phyloP scores from a whole-genome alignment of 192 early-diverging fungal genomes.

The Linnemannia schmuckeri region DNA sequence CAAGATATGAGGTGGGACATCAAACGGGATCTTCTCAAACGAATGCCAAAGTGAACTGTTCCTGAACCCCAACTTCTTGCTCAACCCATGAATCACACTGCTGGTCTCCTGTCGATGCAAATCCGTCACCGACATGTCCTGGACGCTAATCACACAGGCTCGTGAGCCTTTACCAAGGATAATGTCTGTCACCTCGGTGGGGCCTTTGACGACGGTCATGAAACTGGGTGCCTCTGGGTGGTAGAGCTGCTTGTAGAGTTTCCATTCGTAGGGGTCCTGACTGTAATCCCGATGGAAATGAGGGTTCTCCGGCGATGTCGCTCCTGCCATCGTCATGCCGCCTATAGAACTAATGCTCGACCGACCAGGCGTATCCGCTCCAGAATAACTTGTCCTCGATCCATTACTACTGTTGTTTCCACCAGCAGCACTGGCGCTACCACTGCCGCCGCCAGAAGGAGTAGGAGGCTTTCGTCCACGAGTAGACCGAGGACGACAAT shows the following conservation, averaged over 20 bases:
- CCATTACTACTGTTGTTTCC: neutral
- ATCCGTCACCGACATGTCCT: conserved; percentile 46
- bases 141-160: conserved; percentile 45
- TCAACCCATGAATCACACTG: conserved; percentile 12
- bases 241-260: conserved; percentile 41
- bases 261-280: conserved; percentile 34
- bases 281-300: neutral
- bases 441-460: neutral
- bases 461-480: conserved; percentile 20
- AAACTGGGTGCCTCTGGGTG: conserved; percentile 54
- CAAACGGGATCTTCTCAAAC: conserved; percentile 55
- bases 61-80: conserved; percentile 34
- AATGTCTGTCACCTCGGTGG: conserved; percentile 46
- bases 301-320: neutral
- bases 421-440: neutral
- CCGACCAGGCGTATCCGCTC: conserved; percentile 14
- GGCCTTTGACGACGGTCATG: conserved; percentile 49
- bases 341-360: neutral
- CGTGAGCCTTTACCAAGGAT: conserved; percentile 45
- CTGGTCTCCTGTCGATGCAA: conserved; percentile 28
- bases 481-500: conserved; percentile 21
- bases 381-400: neutral
- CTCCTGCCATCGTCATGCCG: conserved; percentile 3
- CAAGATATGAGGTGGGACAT: conserved; percentile 46
- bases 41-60: conserved; percentile 40